These are phyloP conservation scores for Phytophthora sansomeana DNA, from an alignment of 352 stramenopile genomes.

Conservation along the genomic window DNA sequence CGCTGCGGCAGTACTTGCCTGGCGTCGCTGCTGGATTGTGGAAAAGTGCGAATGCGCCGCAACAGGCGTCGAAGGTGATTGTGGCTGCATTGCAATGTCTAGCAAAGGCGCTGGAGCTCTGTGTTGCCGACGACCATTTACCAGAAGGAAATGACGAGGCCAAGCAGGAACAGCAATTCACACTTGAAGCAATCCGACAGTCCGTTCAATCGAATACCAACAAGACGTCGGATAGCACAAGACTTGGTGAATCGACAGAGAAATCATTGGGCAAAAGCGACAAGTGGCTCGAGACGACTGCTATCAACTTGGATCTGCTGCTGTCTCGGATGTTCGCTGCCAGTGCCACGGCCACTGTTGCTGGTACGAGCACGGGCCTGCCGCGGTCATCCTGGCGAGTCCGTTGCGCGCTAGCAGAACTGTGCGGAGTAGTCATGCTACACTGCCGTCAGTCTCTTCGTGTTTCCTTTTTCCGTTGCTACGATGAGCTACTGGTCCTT, in stretches of 20 bases:
- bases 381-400: slow-evolving; percentile 71
- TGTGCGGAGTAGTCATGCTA: slow-evolving; percentile 69
- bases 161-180: slow-evolving; percentile 33
- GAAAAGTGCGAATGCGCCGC: slow-evolving; percentile 67
- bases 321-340: slow-evolving; percentile 67
- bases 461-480: slow-evolving; percentile 76
- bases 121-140: slow-evolving; percentile 40
- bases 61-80: slow-evolving; percentile 72
- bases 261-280: slow-evolving; percentile 28
- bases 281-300: slow-evolving; percentile 61
- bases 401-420: slow-evolving; percentile 57
- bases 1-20: slow-evolving; percentile 75
- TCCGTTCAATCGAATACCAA: slow-evolving; percentile 15
- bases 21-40: slow-evolving; percentile 72
- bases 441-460: slow-evolving; percentile 57
- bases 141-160: slow-evolving; percentile 7
- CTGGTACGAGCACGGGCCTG: slow-evolving; percentile 35
- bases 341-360: slow-evolving; percentile 29
- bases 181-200: slow-evolving; percentile 42
- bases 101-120: slow-evolving; percentile 38
- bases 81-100: slow-evolving; percentile 71
- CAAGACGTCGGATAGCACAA: background rate
- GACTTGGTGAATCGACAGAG: background rate
- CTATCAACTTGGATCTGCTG: slow-evolving; percentile 71
- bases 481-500: slow-evolving; percentile 82